A percentile compares a stretch with the other conserved stretches of the same genome.
Conservation (phyloP, 2,329 filamentous ascomycete genomes). For the Aspergillus nomiae region DNA sequence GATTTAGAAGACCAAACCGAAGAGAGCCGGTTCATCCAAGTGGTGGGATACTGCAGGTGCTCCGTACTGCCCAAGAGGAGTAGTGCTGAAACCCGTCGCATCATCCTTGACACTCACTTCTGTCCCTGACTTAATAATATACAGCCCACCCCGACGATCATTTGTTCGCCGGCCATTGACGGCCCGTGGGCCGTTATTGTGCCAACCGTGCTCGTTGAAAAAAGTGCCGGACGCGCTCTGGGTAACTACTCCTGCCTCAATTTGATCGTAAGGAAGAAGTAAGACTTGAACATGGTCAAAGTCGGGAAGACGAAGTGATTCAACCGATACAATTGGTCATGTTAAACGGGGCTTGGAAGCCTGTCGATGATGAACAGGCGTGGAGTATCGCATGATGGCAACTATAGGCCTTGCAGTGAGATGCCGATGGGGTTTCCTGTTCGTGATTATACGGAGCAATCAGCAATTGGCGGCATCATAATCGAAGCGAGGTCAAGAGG, state of each 20-base stretch:
- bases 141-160: conserved; percentile 74
- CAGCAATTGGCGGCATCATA: neutral
- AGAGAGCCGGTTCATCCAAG: conserved; percentile 56
- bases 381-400: conserved; percentile 32
- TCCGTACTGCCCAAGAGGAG: conserved; percentile 61
- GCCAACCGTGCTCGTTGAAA: conserved; percentile 48
- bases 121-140: conserved; percentile 82
- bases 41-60: conserved; percentile 58
- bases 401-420: neutral
- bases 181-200: conserved; percentile 45
- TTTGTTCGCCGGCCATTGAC: conserved; percentile 55
- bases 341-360: conserved; percentile 61
- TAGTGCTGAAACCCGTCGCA: conserved; percentile 83
- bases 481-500: neutral
- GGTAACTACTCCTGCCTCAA: conserved; percentile 88
- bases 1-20: conserved; percentile 68
- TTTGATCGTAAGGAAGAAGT: conserved; percentile 30
- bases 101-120: conserved; percentile 79
- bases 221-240: conserved; percentile 68
- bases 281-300: conserved; percentile 59
- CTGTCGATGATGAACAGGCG: conserved; percentile 55
- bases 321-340: conserved; percentile 84
- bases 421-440: neutral
- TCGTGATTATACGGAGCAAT: neutral
- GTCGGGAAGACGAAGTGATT: conserved; percentile 74